Evolutionary conservation across 768 basidiomycete species (phyloP).

Genomic region (Boletus patriciae): DNA sequence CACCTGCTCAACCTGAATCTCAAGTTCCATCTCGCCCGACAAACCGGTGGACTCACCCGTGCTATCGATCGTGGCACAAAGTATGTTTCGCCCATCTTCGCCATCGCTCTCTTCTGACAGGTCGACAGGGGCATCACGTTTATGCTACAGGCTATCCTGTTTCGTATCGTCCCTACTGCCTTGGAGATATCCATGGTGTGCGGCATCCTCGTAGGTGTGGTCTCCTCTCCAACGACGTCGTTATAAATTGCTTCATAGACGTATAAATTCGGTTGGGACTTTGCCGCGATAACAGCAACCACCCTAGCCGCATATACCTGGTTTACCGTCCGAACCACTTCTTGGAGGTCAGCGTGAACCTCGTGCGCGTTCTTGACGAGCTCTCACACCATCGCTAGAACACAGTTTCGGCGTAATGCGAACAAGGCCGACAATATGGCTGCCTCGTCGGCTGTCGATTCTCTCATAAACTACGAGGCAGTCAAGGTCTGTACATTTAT

Average conservation of each 20-base stretch:
- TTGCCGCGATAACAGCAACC: constrained; percentile 82
- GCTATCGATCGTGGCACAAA: constrained; percentile 98
- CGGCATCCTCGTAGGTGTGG: constrained; percentile 78
- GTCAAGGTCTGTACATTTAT: constrained; percentile 71
- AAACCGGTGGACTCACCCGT: constrained; percentile 93
- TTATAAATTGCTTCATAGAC: constrained; percentile 50
- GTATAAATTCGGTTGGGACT: constrained; percentile 97
- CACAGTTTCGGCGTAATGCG: constrained; percentile 89
- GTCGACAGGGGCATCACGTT: constrained; percentile 87
- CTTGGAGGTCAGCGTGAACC: constrained; percentile 72
- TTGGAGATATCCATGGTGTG: constrained; percentile 96
- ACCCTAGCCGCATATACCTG: constrained; percentile 92
- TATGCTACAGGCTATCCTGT: constrained; percentile 87
- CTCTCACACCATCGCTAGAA: constrained; percentile 46
- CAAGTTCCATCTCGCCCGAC: constrained; percentile 87
- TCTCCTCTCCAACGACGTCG: not conserved
- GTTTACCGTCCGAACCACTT: constrained; percentile 95
- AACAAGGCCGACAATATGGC: constrained; percentile 97
- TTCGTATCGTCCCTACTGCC: constrained; percentile 94
- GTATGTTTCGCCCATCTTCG: constrained; percentile 42
- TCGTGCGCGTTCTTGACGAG: not conserved
- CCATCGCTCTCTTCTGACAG: not conserved
- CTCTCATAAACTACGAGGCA: constrained; percentile 96
- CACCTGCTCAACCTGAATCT: constrained; percentile 90
- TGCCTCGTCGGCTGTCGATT: constrained; percentile 90